These are phyloP conservation scores for Agaricus blazei DNA, from an alignment of 768 basidiomycete species.

Conservation along the genomic window DNA sequence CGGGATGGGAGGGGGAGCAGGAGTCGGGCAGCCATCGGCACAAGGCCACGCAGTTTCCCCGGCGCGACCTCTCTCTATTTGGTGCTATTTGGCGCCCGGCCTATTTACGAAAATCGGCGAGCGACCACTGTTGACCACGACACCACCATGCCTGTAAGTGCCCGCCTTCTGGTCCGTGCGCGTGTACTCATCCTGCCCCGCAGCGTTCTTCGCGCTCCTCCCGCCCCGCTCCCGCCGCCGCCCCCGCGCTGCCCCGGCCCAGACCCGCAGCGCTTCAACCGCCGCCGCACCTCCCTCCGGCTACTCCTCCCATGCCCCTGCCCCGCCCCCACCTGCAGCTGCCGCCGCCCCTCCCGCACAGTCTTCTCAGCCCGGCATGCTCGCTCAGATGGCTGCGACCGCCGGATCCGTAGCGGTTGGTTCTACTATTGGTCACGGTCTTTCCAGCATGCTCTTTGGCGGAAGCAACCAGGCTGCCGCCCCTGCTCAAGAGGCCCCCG, in stretches of 20 bases:
- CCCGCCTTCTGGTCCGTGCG: background rate
- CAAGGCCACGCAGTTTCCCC: background rate
- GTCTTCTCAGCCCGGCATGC: constrained; percentile 53
- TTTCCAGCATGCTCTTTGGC: constrained; percentile 88
- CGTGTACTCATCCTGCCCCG: background rate
- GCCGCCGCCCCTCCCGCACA: constrained; percentile 38
- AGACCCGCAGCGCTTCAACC: constrained; percentile 42
- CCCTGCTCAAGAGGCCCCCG: constrained; percentile 32
- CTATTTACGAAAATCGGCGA: constrained; percentile 24
- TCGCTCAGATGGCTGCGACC: constrained; percentile 84
- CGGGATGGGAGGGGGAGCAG: background rate
- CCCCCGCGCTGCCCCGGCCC: constrained; percentile 38
- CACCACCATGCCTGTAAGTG: constrained; percentile 35
- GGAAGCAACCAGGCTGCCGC: constrained; percentile 44
- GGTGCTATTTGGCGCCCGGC: constrained; percentile 14
- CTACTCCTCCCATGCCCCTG: constrained; percentile 29
- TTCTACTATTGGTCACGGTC: constrained; percentile 84
- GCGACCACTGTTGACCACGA: constrained; percentile 11
- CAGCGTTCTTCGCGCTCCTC: constrained; percentile 75
- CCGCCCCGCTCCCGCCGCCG: constrained; percentile 61
- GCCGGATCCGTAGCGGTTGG: constrained; percentile 89
- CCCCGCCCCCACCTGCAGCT: constrained; percentile 41
- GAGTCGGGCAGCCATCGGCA: background rate
- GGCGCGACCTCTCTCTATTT: constrained; percentile 11
- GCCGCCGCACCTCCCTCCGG: constrained; percentile 39